Percentiles rank a stretch among this genome's conserved stretches.
Evolutionary conservation across 805 yeast species (phyloP).

Genomic region (Lachancea sp.): DNA sequence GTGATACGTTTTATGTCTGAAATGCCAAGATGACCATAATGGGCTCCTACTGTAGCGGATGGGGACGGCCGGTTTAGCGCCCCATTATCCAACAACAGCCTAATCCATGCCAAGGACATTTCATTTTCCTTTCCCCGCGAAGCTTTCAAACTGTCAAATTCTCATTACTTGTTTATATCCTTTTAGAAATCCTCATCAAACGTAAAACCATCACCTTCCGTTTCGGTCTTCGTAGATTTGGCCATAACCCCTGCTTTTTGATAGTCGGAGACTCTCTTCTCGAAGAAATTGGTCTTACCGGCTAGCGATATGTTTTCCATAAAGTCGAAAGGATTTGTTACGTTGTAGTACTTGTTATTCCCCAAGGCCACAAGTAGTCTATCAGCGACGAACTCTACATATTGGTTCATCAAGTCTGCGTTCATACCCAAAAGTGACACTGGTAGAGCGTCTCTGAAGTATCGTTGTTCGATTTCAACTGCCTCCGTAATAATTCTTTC

Average conservation of each 20-base stretch:
- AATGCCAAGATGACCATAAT: too few relatives aligned
- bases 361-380: conserved; percentile 89
- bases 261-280: conserved; percentile 97
- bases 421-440: conserved; percentile 93
- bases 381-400: conserved; percentile 96
- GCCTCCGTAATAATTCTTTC: conserved; percentile 90
- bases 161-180: background rate
- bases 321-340: conserved; percentile 91
- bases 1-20: too few relatives aligned
- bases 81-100: too few relatives aligned
- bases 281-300: conserved; percentile 98
- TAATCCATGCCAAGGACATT: too few relatives aligned
- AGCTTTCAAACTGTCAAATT: too few relatives aligned
- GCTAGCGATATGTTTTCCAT: conserved; percentile 98
- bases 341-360: conserved; percentile 81
- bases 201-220: conserved; percentile 54
- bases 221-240: conserved; percentile 44
- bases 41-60: too few relatives aligned
- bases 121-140: too few relatives aligned
- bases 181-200: conserved; percentile 89
- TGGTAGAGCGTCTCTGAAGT: conserved; percentile 92
- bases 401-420: conserved; percentile 88
- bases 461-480: conserved; percentile 88
- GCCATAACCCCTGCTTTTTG: conserved; percentile 99
- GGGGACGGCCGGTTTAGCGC: too few relatives aligned